phyloP scores from a whole-genome alignment of 768 basidiomycete species.

The Amanita polypyramis region DNA sequence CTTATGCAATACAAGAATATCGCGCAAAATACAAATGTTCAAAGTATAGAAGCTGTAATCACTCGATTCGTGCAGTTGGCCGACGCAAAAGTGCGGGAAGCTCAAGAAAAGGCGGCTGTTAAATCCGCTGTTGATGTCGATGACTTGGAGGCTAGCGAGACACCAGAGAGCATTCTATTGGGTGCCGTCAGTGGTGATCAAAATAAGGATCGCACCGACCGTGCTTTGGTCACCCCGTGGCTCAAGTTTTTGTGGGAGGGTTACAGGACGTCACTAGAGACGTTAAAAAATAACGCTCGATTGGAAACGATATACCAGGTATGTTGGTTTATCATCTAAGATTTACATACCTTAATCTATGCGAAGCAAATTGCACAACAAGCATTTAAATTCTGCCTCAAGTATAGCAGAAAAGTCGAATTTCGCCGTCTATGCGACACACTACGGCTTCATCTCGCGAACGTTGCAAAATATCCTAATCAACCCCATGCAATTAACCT shows the following conservation, averaged over 20 bases:
- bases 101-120: constrained; percentile 79
- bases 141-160: constrained; percentile 92
- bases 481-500: constrained; percentile 94
- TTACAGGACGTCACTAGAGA: constrained; percentile 91
- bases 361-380: constrained; percentile 86
- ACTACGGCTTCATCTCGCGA: constrained; percentile 86
- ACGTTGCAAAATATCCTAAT: constrained; percentile 91
- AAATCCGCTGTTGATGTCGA: constrained; percentile 76
- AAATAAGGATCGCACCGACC: constrained; percentile 89
- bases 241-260: constrained; percentile 99
- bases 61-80: constrained; percentile 74
- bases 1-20: constrained; percentile 98
- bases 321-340: constrained; percentile 15
- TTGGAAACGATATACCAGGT: constrained; percentile 93
- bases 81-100: constrained; percentile 74
- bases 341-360: not conserved
- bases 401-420: constrained; percentile 90
- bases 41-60: constrained; percentile 87
- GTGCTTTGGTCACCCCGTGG: constrained; percentile 93
- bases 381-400: constrained; percentile 94
- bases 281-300: constrained; percentile 90
- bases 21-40: constrained; percentile 86
- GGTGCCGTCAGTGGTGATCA: constrained; percentile 85
- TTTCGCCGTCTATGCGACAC: constrained; percentile 96
- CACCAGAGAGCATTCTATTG: constrained; percentile 84